Evolutionary conservation across 1,284 basidiomycete genomes (phyloP).

Genomic region (Marasmius oreades): DNA sequence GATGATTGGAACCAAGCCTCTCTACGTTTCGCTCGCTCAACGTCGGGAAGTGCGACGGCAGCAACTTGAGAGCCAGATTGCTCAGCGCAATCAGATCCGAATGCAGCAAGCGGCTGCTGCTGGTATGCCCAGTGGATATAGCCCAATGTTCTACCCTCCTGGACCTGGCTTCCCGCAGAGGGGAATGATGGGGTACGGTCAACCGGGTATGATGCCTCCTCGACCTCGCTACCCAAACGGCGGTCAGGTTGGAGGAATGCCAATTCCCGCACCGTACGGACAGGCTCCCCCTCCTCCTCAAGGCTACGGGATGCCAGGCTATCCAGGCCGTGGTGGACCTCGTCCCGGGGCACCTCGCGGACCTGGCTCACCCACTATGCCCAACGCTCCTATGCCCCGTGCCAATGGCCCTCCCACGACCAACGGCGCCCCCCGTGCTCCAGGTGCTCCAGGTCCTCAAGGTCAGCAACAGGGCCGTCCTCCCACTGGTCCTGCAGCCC

Average conservation of each 20-base stretch:
- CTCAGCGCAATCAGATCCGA: slow-evolving; percentile 92
- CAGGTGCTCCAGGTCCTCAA: slow-evolving; percentile 40
- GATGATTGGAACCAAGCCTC: slow-evolving; percentile 98
- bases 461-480: slow-evolving; percentile 21
- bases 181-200: slow-evolving; percentile 79
- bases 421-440: slow-evolving; percentile 47
- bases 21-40: slow-evolving; percentile 98
- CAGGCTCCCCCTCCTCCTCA: slow-evolving; percentile 69
- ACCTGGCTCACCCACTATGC: slow-evolving; percentile 57
- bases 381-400: slow-evolving; percentile 57
- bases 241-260: slow-evolving; percentile 74
- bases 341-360: slow-evolving; percentile 50
- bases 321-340: slow-evolving; percentile 48
- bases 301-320: slow-evolving; percentile 65
- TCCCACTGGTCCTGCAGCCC: slow-evolving; percentile 39
- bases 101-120: slow-evolving; percentile 91
- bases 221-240: slow-evolving; percentile 77
- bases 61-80: slow-evolving; percentile 98
- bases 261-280: slow-evolving; percentile 66
- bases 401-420: slow-evolving; percentile 48
- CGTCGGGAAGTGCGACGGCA: slow-evolving; percentile 98
- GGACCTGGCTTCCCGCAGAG: slow-evolving; percentile 81
- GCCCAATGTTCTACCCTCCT: slow-evolving; percentile 87
- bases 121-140: slow-evolving; percentile 79
- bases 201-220: slow-evolving; percentile 84